phyloP scores from a whole-genome alignment of 352 stramenopile genomes.

The Globisporangium iwayamae region DNA sequence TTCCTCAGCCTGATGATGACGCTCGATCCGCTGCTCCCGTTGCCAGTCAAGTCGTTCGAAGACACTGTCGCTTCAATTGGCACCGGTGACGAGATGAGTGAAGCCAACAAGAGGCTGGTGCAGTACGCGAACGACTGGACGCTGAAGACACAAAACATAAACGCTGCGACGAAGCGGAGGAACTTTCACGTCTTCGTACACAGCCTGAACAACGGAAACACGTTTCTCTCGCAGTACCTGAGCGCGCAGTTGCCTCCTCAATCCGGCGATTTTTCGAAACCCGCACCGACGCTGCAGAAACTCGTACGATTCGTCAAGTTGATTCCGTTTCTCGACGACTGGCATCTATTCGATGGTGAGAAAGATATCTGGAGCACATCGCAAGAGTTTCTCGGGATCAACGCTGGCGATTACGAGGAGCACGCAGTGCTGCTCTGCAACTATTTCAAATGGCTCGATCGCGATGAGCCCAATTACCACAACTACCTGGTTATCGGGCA shows the following conservation, averaged over 20 bases:
- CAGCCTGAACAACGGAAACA: conserved; percentile 58
- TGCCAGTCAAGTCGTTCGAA: conserved; percentile 27
- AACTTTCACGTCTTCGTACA: conserved; percentile 76
- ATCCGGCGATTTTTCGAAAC: conserved; percentile 1
- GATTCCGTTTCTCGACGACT: conserved; percentile 91
- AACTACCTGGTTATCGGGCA: conserved; percentile 88
- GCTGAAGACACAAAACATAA: conserved; percentile 12
- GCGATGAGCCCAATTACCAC: conserved; percentile 24
- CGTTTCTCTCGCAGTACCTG: conserved; percentile 75
- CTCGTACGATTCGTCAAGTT: conserved; percentile 89
- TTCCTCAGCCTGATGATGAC: conserved; percentile 86
- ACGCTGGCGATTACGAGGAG: conserved; percentile 87
- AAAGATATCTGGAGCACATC: conserved; percentile 88
- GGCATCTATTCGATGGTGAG: conserved; percentile 76
- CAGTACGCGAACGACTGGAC: conserved; percentile 41
- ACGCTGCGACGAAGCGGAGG: conserved; percentile 25
- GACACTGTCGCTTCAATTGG: conserved; percentile 13
- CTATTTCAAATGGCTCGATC: conserved; percentile 87
- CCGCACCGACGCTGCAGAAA: conserved; percentile 23
- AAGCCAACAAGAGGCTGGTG: conserved; percentile 22
- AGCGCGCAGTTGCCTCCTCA: conserved; percentile 59
- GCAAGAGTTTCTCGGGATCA: conserved; percentile 89
- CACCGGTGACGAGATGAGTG: conserved; percentile 13
- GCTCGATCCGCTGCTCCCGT: conserved; percentile 79
- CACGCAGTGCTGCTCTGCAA: conserved; percentile 92